Evolutionary conservation across 2,329 filamentous ascomycete genomes (phyloP).

Genomic region (Curvularia sp.): DNA sequence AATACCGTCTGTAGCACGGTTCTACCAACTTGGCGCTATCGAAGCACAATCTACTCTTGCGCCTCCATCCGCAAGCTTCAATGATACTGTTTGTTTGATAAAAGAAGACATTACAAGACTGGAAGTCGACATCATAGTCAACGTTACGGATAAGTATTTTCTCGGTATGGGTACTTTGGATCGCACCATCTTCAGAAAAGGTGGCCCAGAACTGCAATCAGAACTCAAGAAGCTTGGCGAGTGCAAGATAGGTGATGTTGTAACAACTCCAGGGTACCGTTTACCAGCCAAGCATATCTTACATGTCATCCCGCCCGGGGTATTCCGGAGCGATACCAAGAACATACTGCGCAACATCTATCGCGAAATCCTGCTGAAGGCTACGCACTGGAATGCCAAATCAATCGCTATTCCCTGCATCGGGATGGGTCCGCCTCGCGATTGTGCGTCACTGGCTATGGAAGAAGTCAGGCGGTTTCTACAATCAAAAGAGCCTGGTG

Average conservation of each 20-base stretch:
- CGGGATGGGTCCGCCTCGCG: constrained; percentile 41
- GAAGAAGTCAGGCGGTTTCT: constrained; percentile 45
- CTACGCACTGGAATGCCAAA: constrained; percentile 33
- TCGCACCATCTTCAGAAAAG: constrained; percentile 40
- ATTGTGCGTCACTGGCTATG: constrained; percentile 41
- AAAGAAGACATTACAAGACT: constrained; percentile 46
- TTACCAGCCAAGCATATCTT: constrained; percentile 42
- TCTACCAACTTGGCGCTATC: constrained; percentile 39
- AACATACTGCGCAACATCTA: constrained; percentile 40
- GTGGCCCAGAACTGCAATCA: constrained; percentile 33
- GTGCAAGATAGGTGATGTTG: constrained; percentile 41
- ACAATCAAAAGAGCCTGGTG: constrained; percentile 29
- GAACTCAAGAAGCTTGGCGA: constrained; percentile 32
- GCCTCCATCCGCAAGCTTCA: constrained; percentile 32
- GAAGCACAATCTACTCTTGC: constrained; percentile 33
- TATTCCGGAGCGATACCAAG: constrained; percentile 32
- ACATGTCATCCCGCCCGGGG: constrained; percentile 39
- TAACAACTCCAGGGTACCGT: constrained; percentile 33
- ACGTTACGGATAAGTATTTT: constrained; percentile 39
- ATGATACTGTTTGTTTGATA: constrained; percentile 38
- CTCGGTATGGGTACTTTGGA: constrained; percentile 41
- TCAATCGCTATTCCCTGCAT: constrained; percentile 46
- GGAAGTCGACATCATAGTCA: constrained; percentile 44
- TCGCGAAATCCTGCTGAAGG: constrained; percentile 34
- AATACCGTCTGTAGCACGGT: constrained; percentile 34